Evolutionary conservation across 345 rosid genomes (phyloP), one percentile per base, ranked within the genome.

Genomic region (Eucalyptus sideroxylon): DNA sequence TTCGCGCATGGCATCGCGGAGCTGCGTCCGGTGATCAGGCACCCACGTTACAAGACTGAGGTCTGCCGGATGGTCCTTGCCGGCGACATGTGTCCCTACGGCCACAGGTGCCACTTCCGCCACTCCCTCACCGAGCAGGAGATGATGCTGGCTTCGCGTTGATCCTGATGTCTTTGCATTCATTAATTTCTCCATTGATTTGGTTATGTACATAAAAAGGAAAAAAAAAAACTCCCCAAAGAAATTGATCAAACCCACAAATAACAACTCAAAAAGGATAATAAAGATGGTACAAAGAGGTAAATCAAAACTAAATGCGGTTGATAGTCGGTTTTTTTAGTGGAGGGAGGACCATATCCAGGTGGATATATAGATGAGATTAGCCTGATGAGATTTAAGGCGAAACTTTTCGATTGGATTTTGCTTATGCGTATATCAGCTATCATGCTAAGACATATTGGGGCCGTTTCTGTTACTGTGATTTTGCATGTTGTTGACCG

Each of bases 71-170:
- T 97, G 98, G 92, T 97, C 88, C 91, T 97, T 27, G 92, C 94
- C 5, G 97, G 98, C 34, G 95, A 90, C 67, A 88, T 72, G 37
- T 97, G 99, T 89, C 99, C 98, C 8, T 98, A 97, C 80, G 98
- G 99, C 80, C 99, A 97, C 90, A 94, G 99, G 86, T 98, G 99
- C 94, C 99, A 96, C 88, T 98, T 98, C 94, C 98, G 98, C 59
- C 99, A 97, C 93, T 94, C 96, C 56, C 96, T 98, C 87, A 94
- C 97, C 34, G 97, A 96, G 50, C 95, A 96, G 89, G 99, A 98
- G 81, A 93, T 88, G 91, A 62, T 89, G 91, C 60, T 89, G 83
- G 77, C 91, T 62, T 91, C 92, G 17, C 95, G 87, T 56, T 90
- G 89, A 90, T 82, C 65, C 83, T 42, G 24, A 40, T 11, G 27